Conservation (phyloP, 2,329 filamentous ascomycete genomes). For the Leptographium procerum region DNA sequence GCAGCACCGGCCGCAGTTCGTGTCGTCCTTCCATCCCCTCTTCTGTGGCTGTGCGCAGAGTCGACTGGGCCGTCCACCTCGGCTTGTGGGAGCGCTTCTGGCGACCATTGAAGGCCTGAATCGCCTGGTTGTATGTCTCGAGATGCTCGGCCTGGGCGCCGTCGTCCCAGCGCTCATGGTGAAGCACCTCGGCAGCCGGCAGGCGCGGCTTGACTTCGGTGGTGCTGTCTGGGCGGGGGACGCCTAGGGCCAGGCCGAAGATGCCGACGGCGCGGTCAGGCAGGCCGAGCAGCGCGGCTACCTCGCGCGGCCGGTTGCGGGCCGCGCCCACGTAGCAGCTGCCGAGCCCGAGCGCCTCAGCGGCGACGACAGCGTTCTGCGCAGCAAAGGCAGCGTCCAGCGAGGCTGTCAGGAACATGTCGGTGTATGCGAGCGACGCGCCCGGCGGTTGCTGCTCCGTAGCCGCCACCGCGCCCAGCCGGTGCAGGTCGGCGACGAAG, state of each 20-base stretch:
- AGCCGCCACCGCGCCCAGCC: conserved; percentile 16
- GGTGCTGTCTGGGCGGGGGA: conserved; percentile 13
- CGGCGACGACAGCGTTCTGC: conserved; percentile 19
- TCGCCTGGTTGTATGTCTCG: conserved; percentile 15
- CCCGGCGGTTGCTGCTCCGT: conserved; percentile 12
- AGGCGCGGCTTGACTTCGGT: conserved; percentile 19
- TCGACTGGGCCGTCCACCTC: conserved; percentile 17
- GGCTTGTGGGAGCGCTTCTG: conserved; percentile 16
- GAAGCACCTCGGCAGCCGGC: conserved; percentile 16
- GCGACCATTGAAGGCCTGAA: conserved; percentile 16
- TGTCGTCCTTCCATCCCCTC: conserved; percentile 18
- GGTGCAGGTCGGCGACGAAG: conserved; percentile 22
- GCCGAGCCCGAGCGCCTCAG: conserved; percentile 20
- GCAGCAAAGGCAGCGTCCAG: conserved; percentile 21
- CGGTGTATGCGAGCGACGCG: conserved; percentile 17
- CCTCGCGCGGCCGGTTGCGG: conserved; percentile 18
- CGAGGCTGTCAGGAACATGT: conserved; percentile 22
- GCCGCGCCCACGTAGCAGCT: conserved; percentile 21
- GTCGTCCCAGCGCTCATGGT: conserved; percentile 17
- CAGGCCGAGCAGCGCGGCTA: conserved; percentile 17
- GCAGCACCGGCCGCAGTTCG: conserved; percentile 15
- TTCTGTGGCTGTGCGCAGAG: conserved; percentile 17
- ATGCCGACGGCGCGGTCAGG: conserved; percentile 19
- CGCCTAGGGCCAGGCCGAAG: conserved; percentile 19
- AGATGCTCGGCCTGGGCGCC: conserved; percentile 12